Conservation (phyloP, 2,329 filamentous ascomycete species). For the Botrytis fabae region DNA sequence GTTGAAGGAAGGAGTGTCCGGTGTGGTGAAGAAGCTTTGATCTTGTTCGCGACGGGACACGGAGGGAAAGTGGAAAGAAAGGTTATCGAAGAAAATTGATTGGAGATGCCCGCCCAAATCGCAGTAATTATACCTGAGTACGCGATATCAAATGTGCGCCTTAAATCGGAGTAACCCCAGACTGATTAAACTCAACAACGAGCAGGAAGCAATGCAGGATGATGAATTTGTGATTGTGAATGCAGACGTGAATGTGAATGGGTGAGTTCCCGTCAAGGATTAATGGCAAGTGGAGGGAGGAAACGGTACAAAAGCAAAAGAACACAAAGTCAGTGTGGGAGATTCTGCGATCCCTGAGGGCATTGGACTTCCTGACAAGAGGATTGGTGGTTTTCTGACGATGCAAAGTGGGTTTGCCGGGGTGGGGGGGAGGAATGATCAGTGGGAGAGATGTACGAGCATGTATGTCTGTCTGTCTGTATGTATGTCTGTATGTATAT, state of each 20-base stretch:
- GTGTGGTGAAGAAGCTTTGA: conserved; percentile 9
- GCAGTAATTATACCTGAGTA: background rate
- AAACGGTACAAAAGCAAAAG: background rate
- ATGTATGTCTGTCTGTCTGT: background rate
- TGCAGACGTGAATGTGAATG: conserved; percentile 1
- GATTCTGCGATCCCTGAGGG: conserved; percentile 23
- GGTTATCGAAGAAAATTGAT: conserved; percentile 5
- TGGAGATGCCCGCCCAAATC: background rate
- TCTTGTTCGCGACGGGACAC: conserved; percentile 18
- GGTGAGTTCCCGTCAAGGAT: conserved; percentile 6
- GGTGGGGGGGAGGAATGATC: background rate
- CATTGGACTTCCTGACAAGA: background rate
- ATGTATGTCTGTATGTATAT: too few species aligned
- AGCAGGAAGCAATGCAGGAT: conserved; percentile 14
- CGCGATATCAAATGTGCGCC: background rate
- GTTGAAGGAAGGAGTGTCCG: conserved; percentile 1
- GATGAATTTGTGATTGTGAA: conserved; percentile 12
- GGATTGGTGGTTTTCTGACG: background rate
- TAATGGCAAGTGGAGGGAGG: background rate
- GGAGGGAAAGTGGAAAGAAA: conserved; percentile 14
- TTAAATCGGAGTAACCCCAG: conserved; percentile 6
- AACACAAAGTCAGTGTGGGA: conserved; percentile 8
- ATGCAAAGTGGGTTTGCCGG: background rate
- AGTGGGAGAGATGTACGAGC: background rate
- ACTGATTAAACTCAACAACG: conserved; percentile 1